phyloP scores from a whole-genome alignment of 805 yeast species.

The Candida vaughaniae region DNA sequence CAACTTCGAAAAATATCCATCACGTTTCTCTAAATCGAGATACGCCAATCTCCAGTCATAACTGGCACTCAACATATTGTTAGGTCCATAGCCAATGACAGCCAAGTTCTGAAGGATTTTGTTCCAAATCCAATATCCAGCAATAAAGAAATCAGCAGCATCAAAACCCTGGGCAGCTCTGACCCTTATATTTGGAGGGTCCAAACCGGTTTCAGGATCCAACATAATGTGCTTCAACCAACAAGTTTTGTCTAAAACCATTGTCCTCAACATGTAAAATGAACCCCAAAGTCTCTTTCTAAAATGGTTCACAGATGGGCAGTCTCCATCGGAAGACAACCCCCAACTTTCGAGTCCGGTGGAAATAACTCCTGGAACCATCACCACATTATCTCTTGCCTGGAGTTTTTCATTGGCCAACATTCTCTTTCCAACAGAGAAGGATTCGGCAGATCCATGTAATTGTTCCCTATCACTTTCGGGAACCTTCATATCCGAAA shows the following conservation, averaged over 20 bases:
- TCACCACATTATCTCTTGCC: slow-evolving; percentile 74
- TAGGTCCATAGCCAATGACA: slow-evolving; percentile 90
- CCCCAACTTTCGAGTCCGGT: slow-evolving; percentile 97
- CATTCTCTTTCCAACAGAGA: slow-evolving; percentile 79
- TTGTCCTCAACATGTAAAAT: slow-evolving; percentile 87
- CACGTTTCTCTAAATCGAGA: slow-evolving; percentile 83
- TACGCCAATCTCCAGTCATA: slow-evolving; percentile 97
- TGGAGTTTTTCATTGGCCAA: slow-evolving; percentile 47
- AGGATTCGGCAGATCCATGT: slow-evolving; percentile 70
- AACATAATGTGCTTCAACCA: slow-evolving; percentile 92
- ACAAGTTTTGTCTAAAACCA: slow-evolving; percentile 88
- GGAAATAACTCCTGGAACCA: slow-evolving; percentile 95
- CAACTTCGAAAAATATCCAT: slow-evolving; percentile 76
- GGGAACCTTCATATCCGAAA: slow-evolving; percentile 53
- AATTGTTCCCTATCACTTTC: slow-evolving; percentile 26
- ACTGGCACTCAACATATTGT: slow-evolving; percentile 85
- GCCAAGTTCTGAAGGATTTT: slow-evolving; percentile 92
- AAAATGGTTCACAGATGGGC: slow-evolving; percentile 83
- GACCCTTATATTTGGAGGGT: slow-evolving; percentile 77
- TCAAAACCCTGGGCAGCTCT: slow-evolving; percentile 96
- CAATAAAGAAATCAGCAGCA: slow-evolving; percentile 93
- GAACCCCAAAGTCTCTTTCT: slow-evolving; percentile 96
- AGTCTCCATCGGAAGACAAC: slow-evolving; percentile 65
- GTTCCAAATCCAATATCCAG: slow-evolving; percentile 99
- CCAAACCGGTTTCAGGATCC: slow-evolving; percentile 89